phyloP scores from a whole-genome alignment of 805 yeast genomes.

The Huiozyma sinensis region DNA sequence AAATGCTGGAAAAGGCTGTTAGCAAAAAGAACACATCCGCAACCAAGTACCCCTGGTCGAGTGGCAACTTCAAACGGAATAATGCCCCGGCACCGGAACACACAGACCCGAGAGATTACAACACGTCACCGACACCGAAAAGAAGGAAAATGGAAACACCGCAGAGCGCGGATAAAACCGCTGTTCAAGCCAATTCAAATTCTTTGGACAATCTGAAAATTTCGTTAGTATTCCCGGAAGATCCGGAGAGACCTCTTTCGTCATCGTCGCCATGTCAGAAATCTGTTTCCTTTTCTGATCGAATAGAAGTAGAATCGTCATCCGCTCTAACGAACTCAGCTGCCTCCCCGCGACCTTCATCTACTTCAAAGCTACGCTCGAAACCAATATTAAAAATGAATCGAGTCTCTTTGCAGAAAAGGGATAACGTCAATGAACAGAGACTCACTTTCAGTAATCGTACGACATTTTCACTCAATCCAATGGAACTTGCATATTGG shows the following conservation, averaged over 20 bases:
- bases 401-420: not conserved
- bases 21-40: conserved; percentile 5
- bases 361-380: conserved; percentile 12
- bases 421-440: too few relatives aligned
- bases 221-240: too few relatives aligned
- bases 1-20: conserved; percentile 19
- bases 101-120: not conserved
- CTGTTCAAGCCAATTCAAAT: too few relatives aligned
- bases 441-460: too few relatives aligned
- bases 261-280: conserved; percentile 17
- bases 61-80: not conserved
- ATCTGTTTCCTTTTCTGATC: conserved; percentile 25
- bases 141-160: conserved; percentile 8
- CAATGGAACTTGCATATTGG: conserved; percentile 16
- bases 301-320: conserved; percentile 15
- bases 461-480: not conserved
- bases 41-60: not conserved
- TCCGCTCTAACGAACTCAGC: conserved; percentile 8
- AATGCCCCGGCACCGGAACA: not conserved
- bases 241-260: too few relatives aligned
- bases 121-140: conserved; percentile 18
- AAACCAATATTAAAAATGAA: conserved; percentile 18
- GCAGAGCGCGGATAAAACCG: not conserved
- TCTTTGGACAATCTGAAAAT: too few relatives aligned
- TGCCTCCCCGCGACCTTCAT: conserved; percentile 3